These are phyloP conservation scores for Botrytis byssoidea DNA, from an alignment of 2,329 filamentous ascomycete genomes.

Conservation along the genomic window DNA sequence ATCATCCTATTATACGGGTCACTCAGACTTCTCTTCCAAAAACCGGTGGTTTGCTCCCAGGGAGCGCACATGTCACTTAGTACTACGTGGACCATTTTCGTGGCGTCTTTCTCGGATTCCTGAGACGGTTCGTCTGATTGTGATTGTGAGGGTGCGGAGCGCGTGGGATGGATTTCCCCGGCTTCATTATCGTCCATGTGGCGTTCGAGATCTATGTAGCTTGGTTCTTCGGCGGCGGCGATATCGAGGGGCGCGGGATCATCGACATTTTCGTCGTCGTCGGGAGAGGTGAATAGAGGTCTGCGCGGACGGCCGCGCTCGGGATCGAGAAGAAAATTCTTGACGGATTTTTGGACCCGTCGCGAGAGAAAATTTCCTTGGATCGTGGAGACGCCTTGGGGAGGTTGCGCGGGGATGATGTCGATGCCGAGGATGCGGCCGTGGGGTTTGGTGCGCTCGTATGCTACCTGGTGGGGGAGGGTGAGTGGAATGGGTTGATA, in stretches of 20 bases:
- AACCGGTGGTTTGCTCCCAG: constrained; percentile 79
- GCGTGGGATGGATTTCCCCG: background rate
- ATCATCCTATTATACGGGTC: constrained; percentile 97
- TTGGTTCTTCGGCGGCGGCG: constrained; percentile 34
- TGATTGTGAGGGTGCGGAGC: no score
- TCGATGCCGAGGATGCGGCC: constrained; percentile 90
- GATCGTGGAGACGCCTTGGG: constrained; percentile 86
- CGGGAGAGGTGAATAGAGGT: constrained; percentile 21
- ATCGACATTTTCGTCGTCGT: background rate
- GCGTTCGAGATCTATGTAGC: constrained; percentile 67
- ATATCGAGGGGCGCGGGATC: background rate
- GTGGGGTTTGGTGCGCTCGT: constrained; percentile 70
- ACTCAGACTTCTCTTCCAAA: constrained; percentile 87
- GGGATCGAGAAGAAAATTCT: constrained; percentile 69
- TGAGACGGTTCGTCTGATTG: constrained; percentile 25
- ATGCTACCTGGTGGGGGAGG: constrained; percentile 64
- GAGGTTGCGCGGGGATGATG: constrained; percentile 87
- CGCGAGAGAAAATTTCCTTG: constrained; percentile 89
- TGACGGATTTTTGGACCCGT: constrained; percentile 71
- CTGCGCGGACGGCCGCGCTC: constrained; percentile 53
- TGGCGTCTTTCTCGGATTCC: constrained; percentile 41
- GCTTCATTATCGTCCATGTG: constrained; percentile 37
- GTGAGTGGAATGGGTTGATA: background rate
- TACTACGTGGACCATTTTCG: constrained; percentile 80
- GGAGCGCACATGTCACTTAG: constrained; percentile 99